These are phyloP conservation scores for Mrakia blollopis DNA, from an alignment of 768 basidiomycete genomes.

Conservation along the genomic window DNA sequence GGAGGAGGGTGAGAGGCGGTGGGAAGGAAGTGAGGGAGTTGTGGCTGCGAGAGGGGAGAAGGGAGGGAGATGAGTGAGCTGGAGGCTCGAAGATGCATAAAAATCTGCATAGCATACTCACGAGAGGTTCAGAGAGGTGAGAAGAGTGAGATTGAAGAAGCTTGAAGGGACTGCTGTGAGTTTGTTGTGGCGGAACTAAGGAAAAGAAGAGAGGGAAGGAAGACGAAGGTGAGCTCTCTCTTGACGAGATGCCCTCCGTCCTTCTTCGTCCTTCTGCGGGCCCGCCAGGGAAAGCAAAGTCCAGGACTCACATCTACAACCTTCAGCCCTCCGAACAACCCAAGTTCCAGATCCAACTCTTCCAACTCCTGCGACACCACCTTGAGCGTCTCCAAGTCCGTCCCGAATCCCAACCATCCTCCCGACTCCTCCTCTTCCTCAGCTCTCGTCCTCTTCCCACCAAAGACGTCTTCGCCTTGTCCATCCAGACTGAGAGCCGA, in stretches of 20 bases:
- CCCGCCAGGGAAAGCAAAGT: not conserved
- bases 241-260: not conserved
- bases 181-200: slow-evolving; percentile 30
- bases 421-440: slow-evolving; percentile 39
- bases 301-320: slow-evolving; percentile 24
- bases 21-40: slow-evolving; percentile 26
- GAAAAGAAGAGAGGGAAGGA: not conserved
- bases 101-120: not conserved
- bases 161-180: slow-evolving; percentile 10
- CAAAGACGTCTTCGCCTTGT: not conserved
- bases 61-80: not conserved
- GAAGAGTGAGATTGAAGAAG: slow-evolving; percentile 19
- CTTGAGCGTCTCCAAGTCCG: slow-evolving; percentile 31
- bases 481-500: not conserved
- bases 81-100: not conserved
- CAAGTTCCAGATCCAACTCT: slow-evolving; percentile 25
- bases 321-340: slow-evolving; percentile 31
- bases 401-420: slow-evolving; percentile 34
- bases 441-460: slow-evolving; percentile 40
- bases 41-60: slow-evolving; percentile 6
- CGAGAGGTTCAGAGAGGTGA: slow-evolving; percentile 29
- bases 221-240: not conserved
- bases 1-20: slow-evolving; percentile 25
- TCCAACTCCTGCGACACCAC: slow-evolving; percentile 22
- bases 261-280: not conserved